phyloP scores from a whole-genome alignment of 225 moss, liverwort and hornwort genomes.

The Sphagnum contortum region DNA sequence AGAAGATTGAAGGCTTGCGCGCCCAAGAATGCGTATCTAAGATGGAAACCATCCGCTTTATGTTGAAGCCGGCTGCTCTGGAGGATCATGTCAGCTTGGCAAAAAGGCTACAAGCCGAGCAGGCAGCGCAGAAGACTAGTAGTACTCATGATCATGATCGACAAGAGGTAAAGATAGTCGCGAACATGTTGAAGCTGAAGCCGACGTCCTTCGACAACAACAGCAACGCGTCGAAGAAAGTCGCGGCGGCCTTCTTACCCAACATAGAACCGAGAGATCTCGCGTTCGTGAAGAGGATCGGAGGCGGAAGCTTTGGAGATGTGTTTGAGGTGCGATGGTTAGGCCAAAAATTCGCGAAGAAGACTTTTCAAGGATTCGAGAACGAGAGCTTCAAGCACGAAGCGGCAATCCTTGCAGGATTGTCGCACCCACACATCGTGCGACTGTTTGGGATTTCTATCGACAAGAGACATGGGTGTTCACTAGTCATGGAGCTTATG shows the following conservation, averaged over 20 bases:
- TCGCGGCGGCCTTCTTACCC: background rate
- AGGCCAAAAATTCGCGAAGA: background rate
- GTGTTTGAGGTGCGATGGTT: background rate
- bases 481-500: background rate
- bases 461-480: background rate
- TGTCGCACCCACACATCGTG: background rate
- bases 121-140: too few species aligned
- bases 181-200: background rate
- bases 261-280: background rate
- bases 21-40: background rate
- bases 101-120: too few species aligned
- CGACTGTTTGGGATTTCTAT: background rate
- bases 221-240: too few species aligned
- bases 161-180: background rate
- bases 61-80: too few species aligned
- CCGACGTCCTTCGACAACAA: too few species aligned
- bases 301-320: background rate
- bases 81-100: too few species aligned
- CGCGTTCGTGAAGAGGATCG: fast-evolving
- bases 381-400: background rate
- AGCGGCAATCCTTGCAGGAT: background rate
- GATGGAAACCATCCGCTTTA: too few species aligned
- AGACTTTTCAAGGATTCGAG: background rate
- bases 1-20: background rate
- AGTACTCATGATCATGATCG: background rate